Base-by-base conservation (phyloP, 306 rosid genomes). In the Sesbania bispinosa region DNA sequence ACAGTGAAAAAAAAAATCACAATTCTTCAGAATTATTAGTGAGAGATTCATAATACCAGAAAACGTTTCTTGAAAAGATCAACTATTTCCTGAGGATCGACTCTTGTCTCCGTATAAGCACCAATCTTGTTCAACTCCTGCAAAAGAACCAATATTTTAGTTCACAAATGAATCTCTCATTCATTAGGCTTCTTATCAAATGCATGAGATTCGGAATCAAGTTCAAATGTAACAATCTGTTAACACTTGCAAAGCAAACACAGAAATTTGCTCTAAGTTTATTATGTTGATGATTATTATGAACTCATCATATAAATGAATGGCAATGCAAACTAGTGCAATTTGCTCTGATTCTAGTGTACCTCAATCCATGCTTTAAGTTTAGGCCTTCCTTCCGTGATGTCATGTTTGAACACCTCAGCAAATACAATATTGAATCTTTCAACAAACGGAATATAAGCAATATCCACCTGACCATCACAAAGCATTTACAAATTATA, bases 281-380 rank as follows among this genome's bases (percentile, higher is more conserved):
- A 43, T n/a, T n/a, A n/a, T n/a, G n/a, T n/a, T n/a, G n/a, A n/a
- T n/a, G n/a, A n/a, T n/a, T n/a, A n/a, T n/a, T n/a, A n/a, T n/a
- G n/a, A n/a, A n/a, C n/a, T n/a, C n/a, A n/a, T n/a, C n/a, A n/a
- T n/a, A n/a, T n/a, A n/a, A n/a, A n/a, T n/a, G n/a, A n/a, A n/a
- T n/a, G n/a, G n/a, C n/a, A n/a, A n/a, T n/a, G n/a, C n/a, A n/a
- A n/a, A n/a, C n/a, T n/a, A n/a, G n/a, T n/a, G n/a, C n/a, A n/a
- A n/a, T n/a, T n/a, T n/a, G n/a, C n/a, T n/a, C 7, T 19, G 13
- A 53, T 16, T 43, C 29, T 38, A 11, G 20, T 20, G 52, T 86
- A 89, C 98, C 96, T 88, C 83, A 13, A 83, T 24, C 96, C 95
- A 92, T 54, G 83, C 45, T 10, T 80, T 82, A 51, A 92, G 86